Conservation (phyloP, 495 filamentous ascomycete genomes). For the Penicillium odoratum region DNA sequence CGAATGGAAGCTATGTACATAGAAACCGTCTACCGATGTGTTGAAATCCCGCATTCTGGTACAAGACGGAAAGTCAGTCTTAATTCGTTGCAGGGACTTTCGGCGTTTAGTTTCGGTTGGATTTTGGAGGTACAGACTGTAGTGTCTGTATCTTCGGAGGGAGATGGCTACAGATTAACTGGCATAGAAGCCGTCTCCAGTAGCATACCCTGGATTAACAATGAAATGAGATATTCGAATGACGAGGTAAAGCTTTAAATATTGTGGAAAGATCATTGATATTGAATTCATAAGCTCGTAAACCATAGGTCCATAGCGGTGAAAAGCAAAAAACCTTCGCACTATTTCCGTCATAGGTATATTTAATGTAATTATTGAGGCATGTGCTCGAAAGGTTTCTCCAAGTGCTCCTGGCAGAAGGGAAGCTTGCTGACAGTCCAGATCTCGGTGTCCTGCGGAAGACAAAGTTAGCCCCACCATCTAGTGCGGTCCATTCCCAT, state of each 20-base stretch:
- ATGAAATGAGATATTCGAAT: too few relatives aligned
- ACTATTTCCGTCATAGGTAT: background rate
- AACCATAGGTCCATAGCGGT: background rate
- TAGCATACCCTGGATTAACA: too few relatives aligned
- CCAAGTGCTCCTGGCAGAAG: conserved; percentile 65
- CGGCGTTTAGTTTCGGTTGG: too few relatives aligned
- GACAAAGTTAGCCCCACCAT: conserved; percentile 1
- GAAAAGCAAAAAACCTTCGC: background rate
- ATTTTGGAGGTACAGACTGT: background rate
- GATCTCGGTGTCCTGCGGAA: conserved; percentile 61
- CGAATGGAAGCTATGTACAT: background rate
- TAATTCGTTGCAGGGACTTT: background rate
- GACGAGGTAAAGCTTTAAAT: too few relatives aligned
- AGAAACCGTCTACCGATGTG: background rate
- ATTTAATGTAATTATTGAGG: conserved; percentile 43
- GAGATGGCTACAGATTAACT: too few relatives aligned
- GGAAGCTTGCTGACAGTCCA: conserved; percentile 68
- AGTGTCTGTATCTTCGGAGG: background rate
- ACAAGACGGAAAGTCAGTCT: background rate
- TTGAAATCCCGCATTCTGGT: background rate
- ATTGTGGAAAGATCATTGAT: too few relatives aligned
- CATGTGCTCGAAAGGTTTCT: conserved; percentile 61
- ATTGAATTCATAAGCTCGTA: background rate
- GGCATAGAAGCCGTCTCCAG: too few relatives aligned
- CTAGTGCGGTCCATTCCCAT: background rate